A percentile compares a stretch with the other conserved stretches of the same genome.
Evolutionary conservation across 371 early-diverging fungal species (phyloP).

Genomic region (Mortierella sp.): DNA sequence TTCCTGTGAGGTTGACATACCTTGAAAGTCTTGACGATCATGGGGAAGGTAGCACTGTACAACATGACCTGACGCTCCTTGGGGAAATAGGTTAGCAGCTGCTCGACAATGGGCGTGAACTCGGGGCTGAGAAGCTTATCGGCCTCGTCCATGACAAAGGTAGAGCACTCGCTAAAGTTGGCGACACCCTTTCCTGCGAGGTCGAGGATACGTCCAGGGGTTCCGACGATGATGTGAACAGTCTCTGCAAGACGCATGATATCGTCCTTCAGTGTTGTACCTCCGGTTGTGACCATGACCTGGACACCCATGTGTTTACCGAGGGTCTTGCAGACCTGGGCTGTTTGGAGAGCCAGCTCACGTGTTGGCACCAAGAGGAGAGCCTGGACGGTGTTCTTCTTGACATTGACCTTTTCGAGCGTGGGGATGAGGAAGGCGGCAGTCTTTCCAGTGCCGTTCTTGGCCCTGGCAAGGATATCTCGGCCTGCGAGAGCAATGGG

Average conservation of each 20-base stretch:
- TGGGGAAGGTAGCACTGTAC: conserved; percentile 99
- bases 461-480: conserved; percentile 97
- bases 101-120: conserved; percentile 97
- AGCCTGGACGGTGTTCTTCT: conserved; percentile 87
- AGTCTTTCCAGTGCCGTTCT: conserved; percentile 99
- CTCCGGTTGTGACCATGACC: conserved; percentile 98
- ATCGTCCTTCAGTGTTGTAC: conserved; percentile 98
- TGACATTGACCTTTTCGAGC: conserved; percentile 92
- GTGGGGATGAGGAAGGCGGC: conserved; percentile 98
- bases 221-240: conserved; percentile 97
- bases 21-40: conserved; percentile 96
- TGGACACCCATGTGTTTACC: conserved; percentile 95
- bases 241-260: conserved; percentile 93
- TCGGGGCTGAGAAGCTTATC: conserved; percentile 98
- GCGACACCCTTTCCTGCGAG: conserved; percentile 92
- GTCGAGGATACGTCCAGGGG: conserved; percentile 98
- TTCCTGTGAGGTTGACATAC: conserved; percentile 20
- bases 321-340: conserved; percentile 94
- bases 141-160: conserved; percentile 99
- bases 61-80: conserved; percentile 95
- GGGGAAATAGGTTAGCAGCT: conserved; percentile 89
- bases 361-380: conserved; percentile 96
- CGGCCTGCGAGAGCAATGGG: conserved; percentile 97
- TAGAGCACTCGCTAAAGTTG: conserved; percentile 87
- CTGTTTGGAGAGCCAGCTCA: conserved; percentile 97